A percentile compares a stretch with the other conserved stretches of the same genome.
These are phyloP conservation scores for Russula sp. DNA, from an alignment of 768 basidiomycete genomes.

Conservation along the genomic window DNA sequence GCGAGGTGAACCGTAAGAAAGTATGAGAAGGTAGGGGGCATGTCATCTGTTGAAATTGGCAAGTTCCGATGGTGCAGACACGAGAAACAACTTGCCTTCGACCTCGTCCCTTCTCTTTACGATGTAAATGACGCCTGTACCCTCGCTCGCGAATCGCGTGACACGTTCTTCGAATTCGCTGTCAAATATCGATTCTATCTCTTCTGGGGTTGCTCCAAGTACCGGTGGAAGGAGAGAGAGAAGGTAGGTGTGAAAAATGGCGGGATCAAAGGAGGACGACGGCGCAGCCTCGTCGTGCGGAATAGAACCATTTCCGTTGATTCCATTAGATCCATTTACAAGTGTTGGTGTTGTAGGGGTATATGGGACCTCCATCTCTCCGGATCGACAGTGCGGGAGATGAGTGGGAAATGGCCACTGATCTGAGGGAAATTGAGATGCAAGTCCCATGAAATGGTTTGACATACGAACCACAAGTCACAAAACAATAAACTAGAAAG, in stretches of 20 bases:
- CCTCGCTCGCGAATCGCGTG: slow-evolving; percentile 69
- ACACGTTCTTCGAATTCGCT: slow-evolving; percentile 73
- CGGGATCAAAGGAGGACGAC: slow-evolving; percentile 58
- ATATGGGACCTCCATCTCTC: slow-evolving; percentile 30
- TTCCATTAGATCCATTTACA: slow-evolving; percentile 28
- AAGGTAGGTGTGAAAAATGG: slow-evolving; percentile 69
- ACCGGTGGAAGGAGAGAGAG: slow-evolving; percentile 72
- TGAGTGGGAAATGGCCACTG: slow-evolving; percentile 11
- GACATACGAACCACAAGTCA: slow-evolving; percentile 6
- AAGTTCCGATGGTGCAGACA: slow-evolving; percentile 8
- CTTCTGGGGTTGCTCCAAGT: slow-evolving; percentile 64
- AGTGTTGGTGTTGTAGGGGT: slow-evolving; percentile 27
- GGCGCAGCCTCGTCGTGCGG: slow-evolving; percentile 39
- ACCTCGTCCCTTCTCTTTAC: slow-evolving; percentile 73
- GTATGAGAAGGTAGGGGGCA: slow-evolving; percentile 59
- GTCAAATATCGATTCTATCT: slow-evolving; percentile 68
- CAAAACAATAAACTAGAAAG: background rate
- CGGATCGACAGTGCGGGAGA: slow-evolving; percentile 10
- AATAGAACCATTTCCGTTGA: slow-evolving; percentile 26
- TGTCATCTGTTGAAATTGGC: slow-evolving; percentile 52
- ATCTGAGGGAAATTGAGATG: background rate
- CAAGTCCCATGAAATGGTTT: background rate
- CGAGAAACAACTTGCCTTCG: slow-evolving; percentile 52
- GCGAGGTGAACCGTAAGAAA: slow-evolving; percentile 66
- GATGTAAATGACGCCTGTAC: slow-evolving; percentile 75